Base-by-base conservation (phyloP, 176 grass and related monocot genomes). In the Urochloa ruziziensis region DNA sequence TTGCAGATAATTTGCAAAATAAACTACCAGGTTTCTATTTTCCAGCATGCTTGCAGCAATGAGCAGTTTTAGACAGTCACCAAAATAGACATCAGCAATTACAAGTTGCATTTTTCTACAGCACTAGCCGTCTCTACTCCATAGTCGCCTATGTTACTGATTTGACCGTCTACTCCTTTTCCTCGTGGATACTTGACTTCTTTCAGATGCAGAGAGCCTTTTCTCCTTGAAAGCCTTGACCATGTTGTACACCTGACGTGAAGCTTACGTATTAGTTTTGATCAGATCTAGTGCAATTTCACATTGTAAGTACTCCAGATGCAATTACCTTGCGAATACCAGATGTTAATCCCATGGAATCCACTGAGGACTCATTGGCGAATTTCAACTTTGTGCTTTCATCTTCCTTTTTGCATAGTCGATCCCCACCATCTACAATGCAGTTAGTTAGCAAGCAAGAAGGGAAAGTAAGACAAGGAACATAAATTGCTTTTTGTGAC, bases 231-330 rank as follows among this genome's bases (percentile, higher is more conserved):
- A 92, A 65, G 78, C 80, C 77, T 90, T 89, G 52, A 87, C 83
- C 93, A 98, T 95, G 78, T 95, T 93, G 86, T 94, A 95, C 24
- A 95, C 96, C 96, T 98, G 80, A 71, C 85, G 61, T 46, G 40
- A 77, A 43, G 24, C 37, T 77, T 70, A 11, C 17, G 65, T 37
- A 33, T 88, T 37, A 48, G 2, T 60, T 28, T 62, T 34, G 3
- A 58, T 44, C 7, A 32, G 56, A 63, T 54, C 53, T 33, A 58
- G 4, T 7, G 17, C 4, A 42, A 9, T 6, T 33, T 15, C 1
- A 19, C 48, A 80, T 24, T 52, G 30, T 40, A 63, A 52, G 62
- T 8, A 35, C 54, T 65, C 11, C 2, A 53, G 51, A 42, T 84
- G 79, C 10, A 28, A 42, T 49, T 87, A 95, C 96, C 96, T 98